phyloP scores from a whole-genome alignment of 805 yeast species.

The Yamadazyma sp. region DNA sequence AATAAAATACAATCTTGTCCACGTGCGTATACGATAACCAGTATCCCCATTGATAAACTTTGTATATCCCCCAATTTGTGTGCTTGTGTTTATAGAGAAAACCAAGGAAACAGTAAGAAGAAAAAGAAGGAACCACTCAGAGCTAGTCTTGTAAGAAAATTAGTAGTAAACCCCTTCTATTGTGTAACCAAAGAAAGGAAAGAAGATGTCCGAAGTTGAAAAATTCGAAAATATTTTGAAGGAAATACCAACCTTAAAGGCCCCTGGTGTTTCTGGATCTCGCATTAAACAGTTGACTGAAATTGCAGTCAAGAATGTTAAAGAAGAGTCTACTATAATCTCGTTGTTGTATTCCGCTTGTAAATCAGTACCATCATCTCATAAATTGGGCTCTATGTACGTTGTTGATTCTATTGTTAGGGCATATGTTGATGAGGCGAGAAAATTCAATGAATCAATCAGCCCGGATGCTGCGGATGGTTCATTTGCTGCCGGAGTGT shows the following conservation, averaged over 20 bases:
- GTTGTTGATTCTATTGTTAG: constrained; percentile 91
- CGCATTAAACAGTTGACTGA: constrained; percentile 86
- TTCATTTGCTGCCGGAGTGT: constrained; percentile 71
- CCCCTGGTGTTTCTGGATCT: constrained; percentile 95
- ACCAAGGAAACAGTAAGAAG: neutral
- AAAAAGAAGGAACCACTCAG: neutral
- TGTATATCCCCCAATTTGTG: too few relatives aligned
- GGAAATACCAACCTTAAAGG: constrained; percentile 57
- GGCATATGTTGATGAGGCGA: constrained; percentile 75
- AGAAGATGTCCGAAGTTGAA: constrained; percentile 40
- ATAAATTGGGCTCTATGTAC: constrained; percentile 88
- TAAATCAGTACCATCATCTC: constrained; percentile 70
- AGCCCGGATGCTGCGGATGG: constrained; percentile 59
- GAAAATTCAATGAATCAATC: constrained; percentile 50
- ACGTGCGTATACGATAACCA: constrained; percentile 4
- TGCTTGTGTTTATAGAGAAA: constrained; percentile 3
- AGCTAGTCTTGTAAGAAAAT: constrained; percentile 7
- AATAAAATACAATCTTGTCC: neutral
- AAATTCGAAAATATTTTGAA: constrained; percentile 49
- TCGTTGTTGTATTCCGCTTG: constrained; percentile 63
- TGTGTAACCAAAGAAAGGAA: constrained; percentile 3
- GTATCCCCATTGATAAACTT: too few relatives aligned
- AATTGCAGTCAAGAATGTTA: constrained; percentile 68
- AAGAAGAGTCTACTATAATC: constrained; percentile 55
- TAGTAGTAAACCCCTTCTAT: constrained; percentile 8